A percentile compares a stretch with the other conserved stretches of the same genome.
Evolutionary conservation across 805 yeast species (phyloP).

Genomic region (Metschnikowia gelsemii): DNA sequence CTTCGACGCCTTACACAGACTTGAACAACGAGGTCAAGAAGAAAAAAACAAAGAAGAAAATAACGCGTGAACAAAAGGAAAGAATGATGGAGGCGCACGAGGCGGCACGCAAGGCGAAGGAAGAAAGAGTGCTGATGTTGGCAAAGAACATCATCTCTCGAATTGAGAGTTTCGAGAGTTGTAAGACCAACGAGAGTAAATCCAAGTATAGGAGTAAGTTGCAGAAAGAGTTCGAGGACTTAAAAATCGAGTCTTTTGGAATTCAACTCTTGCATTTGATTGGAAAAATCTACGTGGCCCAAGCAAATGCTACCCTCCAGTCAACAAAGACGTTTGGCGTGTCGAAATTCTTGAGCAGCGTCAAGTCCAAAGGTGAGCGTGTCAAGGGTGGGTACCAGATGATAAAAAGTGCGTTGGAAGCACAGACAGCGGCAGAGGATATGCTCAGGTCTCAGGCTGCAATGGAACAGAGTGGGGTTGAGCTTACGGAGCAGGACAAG

Average conservation of each 20-base stretch:
- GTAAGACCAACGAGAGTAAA: conserved; percentile 64
- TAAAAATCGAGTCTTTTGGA: conserved; percentile 95
- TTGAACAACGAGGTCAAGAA: conserved; percentile 25
- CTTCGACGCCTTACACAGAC: conserved; percentile 13
- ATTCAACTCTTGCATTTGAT: conserved; percentile 79
- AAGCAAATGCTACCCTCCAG: conserved; percentile 70
- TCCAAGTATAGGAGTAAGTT: conserved; percentile 53
- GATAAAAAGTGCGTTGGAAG: conserved; percentile 81
- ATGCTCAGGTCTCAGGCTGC: conserved; percentile 69
- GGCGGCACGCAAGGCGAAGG: conserved; percentile 52
- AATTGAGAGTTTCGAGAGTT: conserved; percentile 52
- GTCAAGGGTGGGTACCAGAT: conserved; percentile 84
- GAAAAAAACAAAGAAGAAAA: conserved; percentile 32
- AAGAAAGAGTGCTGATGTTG: conserved; percentile 50
- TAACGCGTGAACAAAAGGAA: conserved; percentile 44
- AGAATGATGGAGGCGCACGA: conserved; percentile 50
- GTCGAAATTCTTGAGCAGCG: conserved; percentile 75
- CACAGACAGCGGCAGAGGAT: conserved; percentile 69
- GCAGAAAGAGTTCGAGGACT: conserved; percentile 64
- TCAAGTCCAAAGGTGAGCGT: conserved; percentile 80
- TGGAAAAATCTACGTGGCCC: conserved; percentile 73
- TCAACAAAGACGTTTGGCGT: conserved; percentile 84
- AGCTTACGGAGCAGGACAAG: conserved; percentile 34
- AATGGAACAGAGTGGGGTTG: conserved; percentile 32
- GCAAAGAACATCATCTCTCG: conserved; percentile 47